Conservation (phyloP, 371 early-diverging fungal genomes). For the Rhizomucor pusillus region DNA sequence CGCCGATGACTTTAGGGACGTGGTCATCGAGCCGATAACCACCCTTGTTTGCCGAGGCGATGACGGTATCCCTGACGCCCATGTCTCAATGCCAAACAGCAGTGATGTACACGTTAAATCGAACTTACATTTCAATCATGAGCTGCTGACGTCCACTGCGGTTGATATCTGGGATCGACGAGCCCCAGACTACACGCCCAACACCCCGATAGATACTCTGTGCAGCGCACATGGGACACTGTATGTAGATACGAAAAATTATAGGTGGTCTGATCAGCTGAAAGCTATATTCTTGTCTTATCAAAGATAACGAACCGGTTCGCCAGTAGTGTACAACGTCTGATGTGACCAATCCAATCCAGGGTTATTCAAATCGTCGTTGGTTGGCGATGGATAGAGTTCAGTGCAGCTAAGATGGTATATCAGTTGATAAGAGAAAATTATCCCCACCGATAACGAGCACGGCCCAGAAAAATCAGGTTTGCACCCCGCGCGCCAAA, state of each 20-base stretch:
- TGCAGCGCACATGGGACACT: conserved; percentile 41
- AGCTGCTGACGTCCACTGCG: conserved; percentile 31
- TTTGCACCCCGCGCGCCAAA: conserved; percentile 2
- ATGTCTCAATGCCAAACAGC: background rate
- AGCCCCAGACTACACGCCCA: conserved; percentile 35
- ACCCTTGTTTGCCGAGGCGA: conserved; percentile 27
- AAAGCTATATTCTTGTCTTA: conserved; percentile 6
- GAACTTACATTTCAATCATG: conserved; percentile 29
- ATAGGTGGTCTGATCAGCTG: conserved; percentile 2
- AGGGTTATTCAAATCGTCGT: conserved; percentile 28
- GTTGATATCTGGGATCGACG: conserved; percentile 35
- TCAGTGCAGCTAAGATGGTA: conserved; percentile 30
- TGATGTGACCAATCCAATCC: conserved; percentile 35
- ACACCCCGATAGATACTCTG: conserved; percentile 38
- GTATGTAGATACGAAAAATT: background rate
- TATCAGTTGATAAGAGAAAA: conserved; percentile 15
- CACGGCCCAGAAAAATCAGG: background rate
- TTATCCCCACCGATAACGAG: background rate
- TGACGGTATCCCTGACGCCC: conserved; percentile 30
- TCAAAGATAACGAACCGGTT: conserved; percentile 24
- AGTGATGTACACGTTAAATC: background rate
- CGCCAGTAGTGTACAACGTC: conserved; percentile 37
- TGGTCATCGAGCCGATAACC: conserved; percentile 16
- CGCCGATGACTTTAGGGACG: conserved; percentile 25
- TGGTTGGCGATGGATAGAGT: conserved; percentile 32